These are phyloP conservation scores for Volvox africanus DNA, from an alignment of 139 green algal species.

Conservation along the genomic window DNA sequence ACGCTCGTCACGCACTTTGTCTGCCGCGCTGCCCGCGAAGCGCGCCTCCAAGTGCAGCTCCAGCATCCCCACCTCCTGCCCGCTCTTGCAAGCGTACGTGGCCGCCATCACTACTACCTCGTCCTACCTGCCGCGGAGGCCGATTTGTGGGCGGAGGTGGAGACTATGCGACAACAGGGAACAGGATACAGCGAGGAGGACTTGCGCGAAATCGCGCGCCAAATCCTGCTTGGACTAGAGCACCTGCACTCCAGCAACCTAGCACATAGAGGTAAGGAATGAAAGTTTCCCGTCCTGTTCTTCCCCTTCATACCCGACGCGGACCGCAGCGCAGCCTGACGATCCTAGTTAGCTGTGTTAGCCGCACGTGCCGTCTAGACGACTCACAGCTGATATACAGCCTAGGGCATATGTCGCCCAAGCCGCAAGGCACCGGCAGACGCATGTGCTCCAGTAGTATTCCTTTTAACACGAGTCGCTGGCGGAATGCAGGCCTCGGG, in stretches of 20 bases:
- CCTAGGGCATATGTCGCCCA: too few relatives aligned
- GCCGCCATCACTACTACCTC: constrained; percentile 40
- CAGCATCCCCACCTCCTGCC: constrained; percentile 43
- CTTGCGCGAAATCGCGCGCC: neutral
- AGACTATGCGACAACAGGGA: constrained; percentile 4
- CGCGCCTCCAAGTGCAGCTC: constrained; percentile 34
- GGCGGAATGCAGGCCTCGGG: too few relatives aligned
- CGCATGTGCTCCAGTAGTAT: too few relatives aligned
- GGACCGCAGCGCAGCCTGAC: too few relatives aligned
- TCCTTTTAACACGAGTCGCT: too few relatives aligned
- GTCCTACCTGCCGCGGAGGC: constrained; percentile 10
- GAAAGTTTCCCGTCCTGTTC: too few relatives aligned
- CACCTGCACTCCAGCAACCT: neutral
- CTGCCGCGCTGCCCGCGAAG: constrained; percentile 9
- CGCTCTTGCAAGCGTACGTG: constrained; percentile 25
- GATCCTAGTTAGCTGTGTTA: too few relatives aligned
- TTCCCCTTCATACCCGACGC: too few relatives aligned
- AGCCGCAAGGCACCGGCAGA: too few relatives aligned
- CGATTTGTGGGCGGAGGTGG: constrained; percentile 35
- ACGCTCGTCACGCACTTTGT: constrained; percentile 32
- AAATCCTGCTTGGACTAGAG: constrained; percentile 28
- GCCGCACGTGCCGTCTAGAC: too few relatives aligned
- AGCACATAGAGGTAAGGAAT: constrained; percentile 26
- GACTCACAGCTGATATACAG: too few relatives aligned
- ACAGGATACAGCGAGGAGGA: constrained; percentile 23